Evolutionary conservation across 2,329 filamentous ascomycete species (phyloP).

Genomic region (Fusarium marasasianum): DNA sequence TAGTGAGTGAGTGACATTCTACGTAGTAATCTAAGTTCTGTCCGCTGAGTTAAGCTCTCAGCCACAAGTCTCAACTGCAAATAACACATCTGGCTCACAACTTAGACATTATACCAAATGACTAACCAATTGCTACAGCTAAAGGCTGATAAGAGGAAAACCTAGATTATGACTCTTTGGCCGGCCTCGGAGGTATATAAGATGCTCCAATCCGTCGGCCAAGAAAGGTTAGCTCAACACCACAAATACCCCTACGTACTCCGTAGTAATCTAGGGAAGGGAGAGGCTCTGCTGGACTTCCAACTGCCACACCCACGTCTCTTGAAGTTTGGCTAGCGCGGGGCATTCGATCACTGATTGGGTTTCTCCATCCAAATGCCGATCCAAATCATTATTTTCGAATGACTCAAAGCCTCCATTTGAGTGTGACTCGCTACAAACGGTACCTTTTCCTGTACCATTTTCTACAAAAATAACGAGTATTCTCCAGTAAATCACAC

Average conservation of each 20-base stretch:
- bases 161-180: too few relatives aligned
- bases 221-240: too few relatives aligned
- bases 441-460: conserved; percentile 2
- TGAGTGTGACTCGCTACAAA: conserved; percentile 19
- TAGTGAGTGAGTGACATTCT: neutral
- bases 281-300: conserved; percentile 26
- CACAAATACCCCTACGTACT: too few relatives aligned
- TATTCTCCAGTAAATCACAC: neutral
- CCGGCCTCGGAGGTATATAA: too few relatives aligned
- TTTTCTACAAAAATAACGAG: neutral
- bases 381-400: conserved; percentile 41
- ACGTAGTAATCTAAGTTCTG: neutral
- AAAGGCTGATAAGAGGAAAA: too few relatives aligned
- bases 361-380: conserved; percentile 37
- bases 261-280: neutral
- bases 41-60: too few relatives aligned
- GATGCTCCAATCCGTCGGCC: too few relatives aligned
- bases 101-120: too few relatives aligned
- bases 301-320: conserved; percentile 6
- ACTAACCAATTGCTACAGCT: too few relatives aligned
- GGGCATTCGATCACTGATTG: conserved; percentile 40
- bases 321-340: conserved; percentile 43
- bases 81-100: too few relatives aligned
- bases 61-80: too few relatives aligned
- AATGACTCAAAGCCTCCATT: conserved; percentile 48